These are phyloP conservation scores for Lithocarpus polystachyus DNA, from an alignment of 306 rosid species.

Conservation along the genomic window DNA sequence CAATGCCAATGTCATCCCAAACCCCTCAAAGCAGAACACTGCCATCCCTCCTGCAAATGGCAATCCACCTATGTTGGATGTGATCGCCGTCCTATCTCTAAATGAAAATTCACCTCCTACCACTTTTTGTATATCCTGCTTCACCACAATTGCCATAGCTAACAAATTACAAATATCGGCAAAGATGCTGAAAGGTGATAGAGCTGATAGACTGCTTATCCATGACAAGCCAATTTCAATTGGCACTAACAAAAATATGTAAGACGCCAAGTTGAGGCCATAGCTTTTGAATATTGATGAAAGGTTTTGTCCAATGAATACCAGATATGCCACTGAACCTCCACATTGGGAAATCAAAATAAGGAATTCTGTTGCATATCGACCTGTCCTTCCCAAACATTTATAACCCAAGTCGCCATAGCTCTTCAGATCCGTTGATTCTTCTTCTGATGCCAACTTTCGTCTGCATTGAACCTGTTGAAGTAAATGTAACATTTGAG, in stretches of 20 bases:
- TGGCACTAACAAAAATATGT: constrained; percentile 56
- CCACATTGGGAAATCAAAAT: constrained; percentile 67
- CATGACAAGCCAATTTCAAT: constrained; percentile 78
- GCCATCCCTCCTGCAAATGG: constrained; percentile 93
- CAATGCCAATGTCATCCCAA: constrained; percentile 86
- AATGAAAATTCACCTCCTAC: constrained; percentile 47
- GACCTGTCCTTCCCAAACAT: constrained; percentile 66
- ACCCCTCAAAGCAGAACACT: constrained; percentile 83
- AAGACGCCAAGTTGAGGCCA: constrained; percentile 30
- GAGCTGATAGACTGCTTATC: constrained; percentile 60
- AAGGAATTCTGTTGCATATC: constrained; percentile 56
- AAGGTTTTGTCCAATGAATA: constrained; percentile 78
- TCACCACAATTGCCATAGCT: constrained; percentile 80
- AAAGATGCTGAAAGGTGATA: constrained; percentile 85
- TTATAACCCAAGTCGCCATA: constrained; percentile 77
- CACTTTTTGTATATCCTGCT: constrained; percentile 58
- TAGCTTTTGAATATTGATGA: constrained; percentile 45
- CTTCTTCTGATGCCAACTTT: constrained; percentile 52
- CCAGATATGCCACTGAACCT: constrained; percentile 78
- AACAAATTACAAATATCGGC: constrained; percentile 73
- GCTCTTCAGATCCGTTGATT: constrained; percentile 40
- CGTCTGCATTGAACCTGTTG: constrained; percentile 64
- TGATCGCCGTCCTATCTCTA: constrained; percentile 54
- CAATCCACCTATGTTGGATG: constrained; percentile 74
- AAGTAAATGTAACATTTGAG: constrained; percentile 6